Evolutionary conservation across 345 rosid genomes (phyloP), one percentile per base, ranked within the genome.

Genomic region (Corchorus olitorius): DNA sequence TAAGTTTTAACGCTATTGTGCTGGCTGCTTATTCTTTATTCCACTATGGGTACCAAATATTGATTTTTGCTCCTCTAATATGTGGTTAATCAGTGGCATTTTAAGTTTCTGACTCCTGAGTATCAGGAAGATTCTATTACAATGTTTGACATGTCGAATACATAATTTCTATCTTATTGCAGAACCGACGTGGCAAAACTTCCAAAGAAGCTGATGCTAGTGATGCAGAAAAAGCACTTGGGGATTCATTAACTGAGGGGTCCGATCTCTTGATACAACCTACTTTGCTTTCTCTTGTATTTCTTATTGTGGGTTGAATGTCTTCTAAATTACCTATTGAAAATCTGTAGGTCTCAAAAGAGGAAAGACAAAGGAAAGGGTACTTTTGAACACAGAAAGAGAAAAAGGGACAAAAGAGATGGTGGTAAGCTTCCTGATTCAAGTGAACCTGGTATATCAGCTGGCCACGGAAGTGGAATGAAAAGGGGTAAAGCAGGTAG

Each of bases 111-210:
- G 4, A 35, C 27, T 27, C 27, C 27, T 27, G 49, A 53, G n/a
- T 35, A 3, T 8, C 14, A n/a, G 6, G 70, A 27, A 65, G 17
- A 45, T 70, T 50, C 61, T 52, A 19, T 56, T 79, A 8, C 9
- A 10, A 37, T 79, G 8, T 50, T 3, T 7, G 62, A 43, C 75
- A 35, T 19, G 37, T 72, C 46, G 16, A 35, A 35, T 73, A 6
- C 9, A 13, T 58, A 46, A 73, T 27, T 14, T 33, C 64, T 37
- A 41, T 43, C 62, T 43, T 73, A 76, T 63, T 86, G 84, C 90
- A 94, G 98, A 90, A 93, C 80, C 95, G 93, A 48, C 83, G 79
- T 56, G 84, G 83, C 49, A 91, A 86, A 81, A 78, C 80, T 76
- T 82, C 90, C 41, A 86, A 87, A 81, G 92, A 87, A 71, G 76